Percentiles rank a stretch among this genome's conserved stretches.
Evolutionary conservation across 352 stramenopile genomes (phyloP).

Genomic region (Globisporangium perplexum): DNA sequence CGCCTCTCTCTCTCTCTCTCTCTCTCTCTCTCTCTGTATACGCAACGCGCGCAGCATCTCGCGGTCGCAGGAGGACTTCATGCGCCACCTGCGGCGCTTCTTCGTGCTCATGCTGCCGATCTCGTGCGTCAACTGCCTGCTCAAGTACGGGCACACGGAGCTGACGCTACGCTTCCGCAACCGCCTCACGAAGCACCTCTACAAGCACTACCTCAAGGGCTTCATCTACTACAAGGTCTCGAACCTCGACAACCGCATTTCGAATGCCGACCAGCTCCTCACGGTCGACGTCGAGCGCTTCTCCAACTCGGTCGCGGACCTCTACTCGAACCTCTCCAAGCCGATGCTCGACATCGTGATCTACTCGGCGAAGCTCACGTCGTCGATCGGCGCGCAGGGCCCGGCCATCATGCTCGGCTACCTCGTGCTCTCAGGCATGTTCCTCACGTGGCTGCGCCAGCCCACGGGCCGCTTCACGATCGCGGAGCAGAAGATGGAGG

Average conservation of each 20-base stretch:
- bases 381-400: constrained; percentile 65
- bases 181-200: constrained; percentile 74
- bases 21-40: neutral
- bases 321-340: constrained; percentile 90
- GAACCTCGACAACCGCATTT: constrained; percentile 86
- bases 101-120: constrained; percentile 74
- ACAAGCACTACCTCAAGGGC: constrained; percentile 80
- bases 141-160: constrained; percentile 81
- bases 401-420: constrained; percentile 69
- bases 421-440: constrained; percentile 57
- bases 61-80: constrained; percentile 56
- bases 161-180: constrained; percentile 79
- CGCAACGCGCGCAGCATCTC: constrained; percentile 33
- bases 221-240: constrained; percentile 91
- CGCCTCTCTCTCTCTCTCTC: too few species aligned
- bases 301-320: constrained; percentile 68
- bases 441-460: constrained; percentile 67
- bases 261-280: constrained; percentile 84
- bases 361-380: constrained; percentile 63
- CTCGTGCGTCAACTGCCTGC: constrained; percentile 72
- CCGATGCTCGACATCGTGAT: constrained; percentile 79
- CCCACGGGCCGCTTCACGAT: constrained; percentile 78
- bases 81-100: constrained; percentile 64
- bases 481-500: constrained; percentile 77
- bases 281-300: constrained; percentile 87